These are phyloP conservation scores for Salix caprea DNA, from an alignment of 345 rosid species.

Conservation along the genomic window DNA sequence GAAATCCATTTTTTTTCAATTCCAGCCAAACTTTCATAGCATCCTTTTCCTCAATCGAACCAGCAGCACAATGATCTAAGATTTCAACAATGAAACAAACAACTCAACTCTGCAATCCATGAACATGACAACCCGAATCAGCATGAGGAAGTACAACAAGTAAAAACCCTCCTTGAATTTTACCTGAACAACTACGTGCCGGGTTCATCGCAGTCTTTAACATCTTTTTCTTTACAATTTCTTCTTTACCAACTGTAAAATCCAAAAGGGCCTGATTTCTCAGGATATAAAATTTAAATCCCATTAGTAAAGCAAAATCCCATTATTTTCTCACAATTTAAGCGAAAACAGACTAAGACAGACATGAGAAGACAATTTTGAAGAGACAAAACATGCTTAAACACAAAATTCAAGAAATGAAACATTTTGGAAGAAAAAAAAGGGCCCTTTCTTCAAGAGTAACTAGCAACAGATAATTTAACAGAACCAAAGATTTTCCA, in stretches of 20 bases:
- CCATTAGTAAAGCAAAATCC: not conserved
- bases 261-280: not conserved
- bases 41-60: not conserved
- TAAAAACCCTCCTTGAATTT: not conserved
- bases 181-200: not conserved
- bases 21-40: constrained; percentile 19
- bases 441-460: not conserved
- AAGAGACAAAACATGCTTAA: not conserved
- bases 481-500: not conserved
- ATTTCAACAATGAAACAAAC: not conserved
- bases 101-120: not conserved
- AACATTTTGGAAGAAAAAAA: not conserved
- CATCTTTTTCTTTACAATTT: not conserved
- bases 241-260: not conserved
- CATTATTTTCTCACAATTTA: not conserved
- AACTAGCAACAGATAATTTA: not conserved
- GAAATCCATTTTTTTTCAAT: constrained; percentile 20
- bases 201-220: not conserved
- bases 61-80: not conserved
- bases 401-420: not conserved
- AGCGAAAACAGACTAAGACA: too few species aligned
- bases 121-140: not conserved
- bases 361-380: not conserved
- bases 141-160: not conserved
- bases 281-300: not conserved